Percentiles rank a stretch among this genome's conserved stretches.
These are phyloP conservation scores for Trichosporon asahii DNA, from an alignment of 1,284 basidiomycete species.

Conservation along the genomic window DNA sequence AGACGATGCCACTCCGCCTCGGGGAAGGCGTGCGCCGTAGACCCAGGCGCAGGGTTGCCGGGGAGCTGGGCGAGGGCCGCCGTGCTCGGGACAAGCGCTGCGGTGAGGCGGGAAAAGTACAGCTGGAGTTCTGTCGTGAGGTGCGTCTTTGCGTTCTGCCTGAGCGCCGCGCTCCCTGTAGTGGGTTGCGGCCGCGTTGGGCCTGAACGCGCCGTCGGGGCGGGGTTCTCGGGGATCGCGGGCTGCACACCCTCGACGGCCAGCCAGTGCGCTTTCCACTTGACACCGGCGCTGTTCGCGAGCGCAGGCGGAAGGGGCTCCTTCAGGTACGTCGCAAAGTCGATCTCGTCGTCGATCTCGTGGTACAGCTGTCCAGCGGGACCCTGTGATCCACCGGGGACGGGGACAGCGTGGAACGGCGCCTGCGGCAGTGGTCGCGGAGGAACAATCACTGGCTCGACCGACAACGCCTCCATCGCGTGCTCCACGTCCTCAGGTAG, in stretches of 20 bases:
- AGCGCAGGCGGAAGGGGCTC: conserved; percentile 42
- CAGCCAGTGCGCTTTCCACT: conserved; percentile 80
- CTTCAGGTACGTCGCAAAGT: conserved; percentile 83
- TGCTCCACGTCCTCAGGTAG: conserved; percentile 88
- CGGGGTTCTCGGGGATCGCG: conserved; percentile 92
- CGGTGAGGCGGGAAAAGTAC: conserved; percentile 88
- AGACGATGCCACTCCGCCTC: conserved; percentile 61
- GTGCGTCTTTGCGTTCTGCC: conserved; percentile 71
- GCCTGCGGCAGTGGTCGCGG: conserved; percentile 56
- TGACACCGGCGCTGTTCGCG: conserved; percentile 44
- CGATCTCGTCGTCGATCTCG: conserved; percentile 89
- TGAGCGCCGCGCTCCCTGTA: conserved; percentile 43
- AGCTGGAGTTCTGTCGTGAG: conserved; percentile 91
- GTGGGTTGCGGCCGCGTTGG: conserved; percentile 28
- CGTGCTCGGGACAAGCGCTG: conserved; percentile 67
- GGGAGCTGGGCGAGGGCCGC: conserved; percentile 50
- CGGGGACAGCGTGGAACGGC: conserved; percentile 58
- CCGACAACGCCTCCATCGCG: conserved; percentile 87
- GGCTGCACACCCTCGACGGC: conserved; percentile 98
- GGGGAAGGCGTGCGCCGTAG: conserved; percentile 29
- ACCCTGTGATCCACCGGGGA: conserved; percentile 42
- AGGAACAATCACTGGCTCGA: conserved; percentile 58
- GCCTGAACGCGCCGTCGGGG: conserved; percentile 51
- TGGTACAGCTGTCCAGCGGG: conserved; percentile 71
- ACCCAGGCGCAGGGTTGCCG: conserved; percentile 24